These are phyloP conservation scores for Cyclanthera cordifolia DNA, from an alignment of 306 rosid genomes.

Conservation along the genomic window DNA sequence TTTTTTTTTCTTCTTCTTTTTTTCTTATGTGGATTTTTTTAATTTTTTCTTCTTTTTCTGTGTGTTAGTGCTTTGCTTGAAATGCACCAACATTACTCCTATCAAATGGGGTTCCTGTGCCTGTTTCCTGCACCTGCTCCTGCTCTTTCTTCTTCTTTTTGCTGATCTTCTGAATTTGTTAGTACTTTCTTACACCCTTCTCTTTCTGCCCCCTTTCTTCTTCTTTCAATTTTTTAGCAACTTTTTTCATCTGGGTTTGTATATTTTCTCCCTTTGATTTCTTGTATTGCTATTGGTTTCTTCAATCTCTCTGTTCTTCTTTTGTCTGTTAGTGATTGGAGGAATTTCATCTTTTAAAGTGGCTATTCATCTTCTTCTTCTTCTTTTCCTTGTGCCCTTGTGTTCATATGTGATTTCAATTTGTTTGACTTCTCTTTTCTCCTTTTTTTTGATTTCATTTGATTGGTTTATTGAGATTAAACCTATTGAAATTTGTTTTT, in stretches of 20 bases:
- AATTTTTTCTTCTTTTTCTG: constrained; percentile 11
- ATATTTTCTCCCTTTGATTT: background rate
- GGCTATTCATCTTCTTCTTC: too few species aligned
- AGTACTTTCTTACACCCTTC: background rate
- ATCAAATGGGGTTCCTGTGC: constrained; percentile 42
- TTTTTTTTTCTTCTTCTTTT: background rate
- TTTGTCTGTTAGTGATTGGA: too few species aligned
- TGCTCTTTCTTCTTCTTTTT: background rate
- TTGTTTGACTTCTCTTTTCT: too few species aligned
- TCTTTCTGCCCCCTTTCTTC: background rate
- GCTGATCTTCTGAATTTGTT: too few species aligned
- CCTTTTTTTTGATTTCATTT: background rate
- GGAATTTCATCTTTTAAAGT: too few species aligned
- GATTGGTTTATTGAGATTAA: background rate
- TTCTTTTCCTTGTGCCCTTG: too few species aligned
- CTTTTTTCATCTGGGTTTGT: background rate
- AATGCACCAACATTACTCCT: constrained; percentile 34
- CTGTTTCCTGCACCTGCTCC: background rate
- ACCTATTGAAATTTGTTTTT: too few species aligned
- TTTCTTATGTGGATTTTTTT: constrained; percentile 10
- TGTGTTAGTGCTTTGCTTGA: constrained; percentile 17
- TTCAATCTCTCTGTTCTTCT: background rate
- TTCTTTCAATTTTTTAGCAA: background rate
- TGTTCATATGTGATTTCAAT: too few species aligned
- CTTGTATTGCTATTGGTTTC: background rate